Percentiles rank a stretch among this genome's conserved stretches.
phyloP scores from a whole-genome alignment of 2,329 filamentous ascomycete species.

The Mariannaea elegans region DNA sequence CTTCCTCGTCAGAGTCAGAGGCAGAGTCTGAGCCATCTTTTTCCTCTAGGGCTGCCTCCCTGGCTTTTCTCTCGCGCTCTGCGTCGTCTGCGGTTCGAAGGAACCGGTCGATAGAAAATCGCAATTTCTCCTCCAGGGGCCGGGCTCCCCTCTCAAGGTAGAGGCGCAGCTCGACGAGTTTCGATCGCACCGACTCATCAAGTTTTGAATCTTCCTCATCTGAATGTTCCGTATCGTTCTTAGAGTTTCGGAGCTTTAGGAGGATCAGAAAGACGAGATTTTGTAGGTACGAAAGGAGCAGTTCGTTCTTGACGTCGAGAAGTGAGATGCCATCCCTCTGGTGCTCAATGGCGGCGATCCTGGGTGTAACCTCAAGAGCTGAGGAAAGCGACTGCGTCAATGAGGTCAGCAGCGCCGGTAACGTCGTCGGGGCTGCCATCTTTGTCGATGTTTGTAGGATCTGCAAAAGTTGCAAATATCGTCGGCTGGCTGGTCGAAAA shows the following conservation, averaged over 20 bases:
- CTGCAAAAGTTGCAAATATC: constrained; percentile 20
- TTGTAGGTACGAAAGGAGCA: constrained; percentile 95
- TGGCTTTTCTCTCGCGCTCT: constrained; percentile 56
- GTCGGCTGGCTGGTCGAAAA: constrained; percentile 32
- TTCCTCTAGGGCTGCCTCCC: constrained; percentile 40
- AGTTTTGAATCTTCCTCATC: constrained; percentile 56
- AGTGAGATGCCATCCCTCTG: constrained; percentile 90
- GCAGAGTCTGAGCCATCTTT: constrained; percentile 38
- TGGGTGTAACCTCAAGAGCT: constrained; percentile 73
- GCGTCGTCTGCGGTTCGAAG: constrained; percentile 85
- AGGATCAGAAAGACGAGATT: constrained; percentile 90
- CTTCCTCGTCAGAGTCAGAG: constrained; percentile 44
- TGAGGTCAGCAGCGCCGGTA: constrained; percentile 61
- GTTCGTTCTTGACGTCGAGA: constrained; percentile 94
- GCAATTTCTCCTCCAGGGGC: constrained; percentile 87
- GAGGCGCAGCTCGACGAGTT: constrained; percentile 89
- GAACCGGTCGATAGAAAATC: constrained; percentile 96
- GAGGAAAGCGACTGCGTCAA: constrained; percentile 68
- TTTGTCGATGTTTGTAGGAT: constrained; percentile 37
- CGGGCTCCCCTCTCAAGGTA: constrained; percentile 93
- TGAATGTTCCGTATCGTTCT: constrained; percentile 33
- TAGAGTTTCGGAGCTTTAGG: constrained; percentile 75
- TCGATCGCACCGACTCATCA: constrained; percentile 76
- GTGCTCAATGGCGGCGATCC: constrained; percentile 70
- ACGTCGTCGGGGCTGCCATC: constrained; percentile 60